These are phyloP conservation scores for Boletus reticulatus DNA, from an alignment of 768 basidiomycete genomes.

Conservation along the genomic window DNA sequence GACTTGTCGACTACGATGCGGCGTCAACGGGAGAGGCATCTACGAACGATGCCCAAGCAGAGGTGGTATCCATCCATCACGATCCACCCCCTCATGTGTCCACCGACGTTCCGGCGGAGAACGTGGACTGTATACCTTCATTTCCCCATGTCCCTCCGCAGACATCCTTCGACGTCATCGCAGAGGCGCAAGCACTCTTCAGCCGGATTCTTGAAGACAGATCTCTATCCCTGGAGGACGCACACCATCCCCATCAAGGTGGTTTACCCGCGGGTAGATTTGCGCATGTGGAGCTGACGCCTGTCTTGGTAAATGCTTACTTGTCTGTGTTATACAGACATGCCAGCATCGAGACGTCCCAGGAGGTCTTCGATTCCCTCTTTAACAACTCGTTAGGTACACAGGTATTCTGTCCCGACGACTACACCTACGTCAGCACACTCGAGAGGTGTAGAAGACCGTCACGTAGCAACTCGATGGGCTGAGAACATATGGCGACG, in stretches of 20 bases:
- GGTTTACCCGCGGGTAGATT: constrained; percentile 43
- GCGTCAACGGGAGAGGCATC: no score
- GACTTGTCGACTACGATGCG: no score
- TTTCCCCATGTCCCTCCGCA: constrained; percentile 66
- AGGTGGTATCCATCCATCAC: neutral
- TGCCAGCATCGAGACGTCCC: constrained; percentile 46
- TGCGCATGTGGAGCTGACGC: constrained; percentile 50
- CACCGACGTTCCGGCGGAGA: constrained; percentile 5
- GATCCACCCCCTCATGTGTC: neutral
- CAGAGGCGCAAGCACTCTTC: constrained; percentile 69
- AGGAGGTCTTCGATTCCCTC: constrained; percentile 46
- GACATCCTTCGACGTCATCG: constrained; percentile 65
- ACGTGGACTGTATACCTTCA: constrained; percentile 8
- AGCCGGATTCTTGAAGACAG: constrained; percentile 51
- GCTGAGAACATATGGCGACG: constrained; percentile 64
- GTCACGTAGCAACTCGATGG: constrained; percentile 47
- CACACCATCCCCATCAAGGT: neutral
- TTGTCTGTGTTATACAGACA: constrained; percentile 73
- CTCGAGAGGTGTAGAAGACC: constrained; percentile 65
- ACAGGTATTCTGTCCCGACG: constrained; percentile 42
- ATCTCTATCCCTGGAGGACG: neutral
- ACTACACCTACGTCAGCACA: constrained; percentile 59
- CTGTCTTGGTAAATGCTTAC: constrained; percentile 76
- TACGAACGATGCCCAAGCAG: no score
- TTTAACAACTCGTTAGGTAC: constrained; percentile 20